Percentiles rank a stretch among this genome's conserved stretches.
Conservation (phyloP, 768 basidiomycete genomes). For the Termitomyces sp. region DNA sequence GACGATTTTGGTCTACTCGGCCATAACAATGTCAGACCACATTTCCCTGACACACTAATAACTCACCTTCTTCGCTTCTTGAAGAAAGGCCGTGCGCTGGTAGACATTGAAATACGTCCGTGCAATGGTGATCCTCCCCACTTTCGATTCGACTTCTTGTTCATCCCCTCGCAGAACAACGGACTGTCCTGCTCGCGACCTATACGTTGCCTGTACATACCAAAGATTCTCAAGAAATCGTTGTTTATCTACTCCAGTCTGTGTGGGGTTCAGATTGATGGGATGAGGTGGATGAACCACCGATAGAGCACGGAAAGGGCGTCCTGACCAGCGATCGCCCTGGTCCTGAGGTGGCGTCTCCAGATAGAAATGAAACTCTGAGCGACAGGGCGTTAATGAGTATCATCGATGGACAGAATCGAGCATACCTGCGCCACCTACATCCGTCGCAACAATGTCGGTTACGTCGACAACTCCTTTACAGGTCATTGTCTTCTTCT, state of each 20-base stretch:
- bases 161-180: conserved; percentile 71
- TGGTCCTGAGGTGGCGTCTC: conserved; percentile 82
- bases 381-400: conserved; percentile 1
- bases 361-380: conserved; percentile 84
- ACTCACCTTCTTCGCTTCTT: conserved; percentile 75
- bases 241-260: conserved; percentile 65
- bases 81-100: conserved; percentile 73
- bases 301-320: conserved; percentile 76
- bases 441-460: conserved; percentile 79
- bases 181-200: conserved; percentile 70
- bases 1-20: conserved; percentile 74
- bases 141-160: conserved; percentile 68
- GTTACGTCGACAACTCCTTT: conserved; percentile 84
- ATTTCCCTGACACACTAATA: not conserved
- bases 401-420: not conserved
- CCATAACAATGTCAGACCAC: conserved; percentile 1
- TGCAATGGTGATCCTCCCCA: conserved; percentile 60
- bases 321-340: conserved; percentile 82
- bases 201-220: conserved; percentile 79
- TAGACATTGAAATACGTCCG: conserved; percentile 91
- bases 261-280: conserved; percentile 60
- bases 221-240: conserved; percentile 89
- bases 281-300: conserved; percentile 75
- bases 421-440: conserved; percentile 77
- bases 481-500: conserved; percentile 79